Evolutionary conservation across 768 basidiomycete genomes (phyloP).

Genomic region (Tephrocybe sp.): DNA sequence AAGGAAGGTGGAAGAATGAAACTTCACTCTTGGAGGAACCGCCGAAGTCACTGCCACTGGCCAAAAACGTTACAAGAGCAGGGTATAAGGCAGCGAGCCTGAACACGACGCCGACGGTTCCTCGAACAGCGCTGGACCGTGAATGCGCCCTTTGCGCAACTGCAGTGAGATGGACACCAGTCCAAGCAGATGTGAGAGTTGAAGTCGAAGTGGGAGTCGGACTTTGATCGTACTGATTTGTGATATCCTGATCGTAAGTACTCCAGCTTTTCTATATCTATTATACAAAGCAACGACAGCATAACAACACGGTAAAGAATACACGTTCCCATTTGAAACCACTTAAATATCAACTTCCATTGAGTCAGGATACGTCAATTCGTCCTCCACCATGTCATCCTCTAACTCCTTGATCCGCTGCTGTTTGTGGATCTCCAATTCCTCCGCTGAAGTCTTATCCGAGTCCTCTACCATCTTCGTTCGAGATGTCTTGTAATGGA

Average conservation of each 20-base stretch:
- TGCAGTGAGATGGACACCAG: slow-evolving; percentile 17
- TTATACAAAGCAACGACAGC: background rate
- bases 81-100: slow-evolving; percentile 44
- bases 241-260: background rate
- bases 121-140: slow-evolving; percentile 28
- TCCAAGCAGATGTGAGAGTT: slow-evolving; percentile 15
- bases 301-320: background rate
- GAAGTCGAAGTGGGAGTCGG: slow-evolving; percentile 11
- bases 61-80: slow-evolving; percentile 34
- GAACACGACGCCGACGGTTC: slow-evolving; percentile 52
- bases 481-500: slow-evolving; percentile 51
- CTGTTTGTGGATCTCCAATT: slow-evolving; percentile 41
- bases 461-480: slow-evolving; percentile 63
- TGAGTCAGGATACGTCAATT: slow-evolving; percentile 14
- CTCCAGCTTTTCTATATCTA: background rate
- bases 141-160: slow-evolving; percentile 17
- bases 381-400: slow-evolving; percentile 17
- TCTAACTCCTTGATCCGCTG: slow-evolving; percentile 28
- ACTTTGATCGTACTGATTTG: slow-evolving; percentile 16
- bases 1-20: slow-evolving; percentile 19
- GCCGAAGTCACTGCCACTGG: slow-evolving; percentile 48
- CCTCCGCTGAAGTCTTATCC: slow-evolving; percentile 44
- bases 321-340: background rate
- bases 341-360: slow-evolving; percentile 22
- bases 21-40: slow-evolving; percentile 45